A percentile compares a stretch with the other conserved stretches of the same genome.
Conservation (phyloP, 768 basidiomycete species). For the Calocera cornea region DNA sequence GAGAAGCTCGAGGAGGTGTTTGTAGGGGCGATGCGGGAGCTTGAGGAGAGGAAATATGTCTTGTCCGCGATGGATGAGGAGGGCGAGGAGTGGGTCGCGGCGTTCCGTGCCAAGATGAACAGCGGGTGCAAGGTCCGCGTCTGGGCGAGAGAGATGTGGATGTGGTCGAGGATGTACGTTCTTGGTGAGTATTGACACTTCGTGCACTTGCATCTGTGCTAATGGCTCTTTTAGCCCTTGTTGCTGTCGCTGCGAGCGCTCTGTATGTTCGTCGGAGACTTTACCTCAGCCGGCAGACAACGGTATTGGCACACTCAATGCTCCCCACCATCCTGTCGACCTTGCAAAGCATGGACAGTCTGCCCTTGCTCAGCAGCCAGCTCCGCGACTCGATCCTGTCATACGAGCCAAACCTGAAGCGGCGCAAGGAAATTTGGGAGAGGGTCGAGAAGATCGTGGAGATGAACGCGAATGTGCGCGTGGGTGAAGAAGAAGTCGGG, state of each 20-base stretch:
- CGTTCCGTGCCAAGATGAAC: not conserved
- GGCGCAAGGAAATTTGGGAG: constrained; percentile 59
- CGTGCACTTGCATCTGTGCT: constrained; percentile 12
- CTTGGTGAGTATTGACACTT: not conserved
- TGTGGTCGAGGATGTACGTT: not conserved
- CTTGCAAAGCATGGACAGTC: not conserved
- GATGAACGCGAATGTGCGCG: constrained; percentile 79
- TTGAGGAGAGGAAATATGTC: not conserved
- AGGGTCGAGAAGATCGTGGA: constrained; percentile 76
- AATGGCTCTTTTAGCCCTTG: constrained; percentile 16
- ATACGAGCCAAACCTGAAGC: constrained; percentile 59
- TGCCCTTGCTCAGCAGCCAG: constrained; percentile 27
- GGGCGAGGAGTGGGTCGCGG: constrained; percentile 4
- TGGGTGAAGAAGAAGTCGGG: constrained; percentile 70
- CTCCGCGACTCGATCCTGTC: constrained; percentile 76
- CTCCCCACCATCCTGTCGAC: not conserved
- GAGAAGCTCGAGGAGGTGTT: not conserved
- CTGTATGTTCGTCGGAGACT: constrained; percentile 30
- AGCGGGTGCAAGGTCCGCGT: not conserved
- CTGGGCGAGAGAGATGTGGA: not conserved
- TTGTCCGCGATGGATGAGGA: not conserved
- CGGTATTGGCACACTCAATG: not conserved
- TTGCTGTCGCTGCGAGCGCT: constrained; percentile 23
- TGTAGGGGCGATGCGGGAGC: not conserved
- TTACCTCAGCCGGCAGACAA: constrained; percentile 1